phyloP scores from a whole-genome alignment of 2,329 filamentous ascomycete species.

The Fusarium sp. region DNA sequence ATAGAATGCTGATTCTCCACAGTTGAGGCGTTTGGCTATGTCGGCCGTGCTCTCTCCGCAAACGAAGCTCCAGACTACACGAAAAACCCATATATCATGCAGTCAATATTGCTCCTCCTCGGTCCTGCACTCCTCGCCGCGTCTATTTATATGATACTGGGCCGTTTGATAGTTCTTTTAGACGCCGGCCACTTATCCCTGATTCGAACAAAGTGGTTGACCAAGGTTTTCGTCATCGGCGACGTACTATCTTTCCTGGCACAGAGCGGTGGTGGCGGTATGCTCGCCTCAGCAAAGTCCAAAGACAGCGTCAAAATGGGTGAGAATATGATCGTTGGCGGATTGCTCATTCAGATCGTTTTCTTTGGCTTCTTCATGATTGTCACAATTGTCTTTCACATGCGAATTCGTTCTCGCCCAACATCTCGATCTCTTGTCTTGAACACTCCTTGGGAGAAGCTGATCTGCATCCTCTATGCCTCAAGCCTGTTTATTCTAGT shows the following conservation, averaged over 20 bases:
- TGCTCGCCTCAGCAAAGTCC: constrained; percentile 39
- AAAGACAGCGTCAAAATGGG: constrained; percentile 48
- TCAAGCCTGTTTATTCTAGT: constrained; percentile 53
- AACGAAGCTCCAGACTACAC: constrained; percentile 52
- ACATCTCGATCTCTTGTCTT: constrained; percentile 28
- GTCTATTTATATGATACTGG: constrained; percentile 60
- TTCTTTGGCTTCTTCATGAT: constrained; percentile 66
- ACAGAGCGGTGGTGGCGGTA: constrained; percentile 41
- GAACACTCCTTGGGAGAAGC: constrained; percentile 48
- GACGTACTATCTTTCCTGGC: constrained; percentile 59
- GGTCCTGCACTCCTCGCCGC: constrained; percentile 58
- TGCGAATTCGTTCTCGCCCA: constrained; percentile 33
- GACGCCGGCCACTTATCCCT: constrained; percentile 55
- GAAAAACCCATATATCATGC: constrained; percentile 53
- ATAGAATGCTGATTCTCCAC: not conserved
- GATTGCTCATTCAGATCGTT: constrained; percentile 64
- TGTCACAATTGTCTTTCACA: constrained; percentile 59
- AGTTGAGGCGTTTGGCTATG: constrained; percentile 54
- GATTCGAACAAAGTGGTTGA: constrained; percentile 57
- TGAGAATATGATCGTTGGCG: constrained; percentile 62
- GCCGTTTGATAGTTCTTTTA: constrained; percentile 52
- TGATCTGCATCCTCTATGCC: constrained; percentile 41
- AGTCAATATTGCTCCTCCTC: constrained; percentile 52
- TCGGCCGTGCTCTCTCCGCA: constrained; percentile 60
- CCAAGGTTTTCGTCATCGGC: constrained; percentile 62